Base-by-base conservation (phyloP, 768 basidiomycete genomes). In the Trametes coccinea region DNA sequence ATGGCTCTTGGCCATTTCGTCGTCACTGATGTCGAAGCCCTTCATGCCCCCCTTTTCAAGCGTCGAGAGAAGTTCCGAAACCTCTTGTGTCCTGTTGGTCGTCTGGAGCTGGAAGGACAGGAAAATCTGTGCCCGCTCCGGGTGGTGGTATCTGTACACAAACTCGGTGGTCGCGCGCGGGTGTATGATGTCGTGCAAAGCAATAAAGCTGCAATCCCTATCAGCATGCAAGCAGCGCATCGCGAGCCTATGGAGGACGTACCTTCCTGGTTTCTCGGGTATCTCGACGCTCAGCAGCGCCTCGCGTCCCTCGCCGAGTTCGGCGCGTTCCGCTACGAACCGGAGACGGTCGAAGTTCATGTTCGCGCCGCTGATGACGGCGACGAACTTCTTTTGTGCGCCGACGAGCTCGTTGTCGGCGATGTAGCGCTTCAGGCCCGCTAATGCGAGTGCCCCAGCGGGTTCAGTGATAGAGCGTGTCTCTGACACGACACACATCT, bases 301-400 rank as follows among this genome's bases (percentile, higher is more conserved):
- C 76, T 99, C 97, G 54, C 90, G 83, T 10, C 96, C 90, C 75
- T 99, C 97, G 64, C 97, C 97, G 17, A 98, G 81, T 74, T 98
- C 95, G 3, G 97, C 97, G 59, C 97, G 94, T 73, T 99, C 97
- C 17, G 97, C 92, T n/a, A 99, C 95, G 72, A 98, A 99, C 9
- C 97, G 86, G 48, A 99, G 75, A 45, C 96, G 86, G 70, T 94
- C 92, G 75, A 99, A 99, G 77, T 99, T 98, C 93, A 99, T 97
- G 76, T 99, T 98, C 16, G 96, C 97, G 22, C 97, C 97, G 69
- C 93, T 95, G 64, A 98, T 78, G 54, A 98, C 87, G 5, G 85
- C 95, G 33, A 98, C 95, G 65, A 95, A 97, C 59, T 84, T 87
- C 77, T 93, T 93, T 58, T 89, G 82, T 2, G 91, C 86, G 40